phyloP scores from a whole-genome alignment of 2,329 filamentous ascomycete species.

The Nemania serpens region DNA sequence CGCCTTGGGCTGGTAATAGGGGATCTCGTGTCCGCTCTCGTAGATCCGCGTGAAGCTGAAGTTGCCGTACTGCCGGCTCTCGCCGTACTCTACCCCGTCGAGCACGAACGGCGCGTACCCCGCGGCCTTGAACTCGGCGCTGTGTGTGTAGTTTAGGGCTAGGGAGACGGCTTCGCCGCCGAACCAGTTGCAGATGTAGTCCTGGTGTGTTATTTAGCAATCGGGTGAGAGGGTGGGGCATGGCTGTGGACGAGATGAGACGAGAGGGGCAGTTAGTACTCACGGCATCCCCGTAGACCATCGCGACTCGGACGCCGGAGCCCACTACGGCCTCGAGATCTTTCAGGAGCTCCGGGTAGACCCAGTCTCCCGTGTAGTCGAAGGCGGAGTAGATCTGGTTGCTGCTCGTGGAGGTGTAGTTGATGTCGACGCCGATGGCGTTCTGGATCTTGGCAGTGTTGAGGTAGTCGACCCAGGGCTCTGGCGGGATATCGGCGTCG shows the following conservation, averaged over 20 bases:
- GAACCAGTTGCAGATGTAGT: slow-evolving; percentile 70
- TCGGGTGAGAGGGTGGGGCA: no score
- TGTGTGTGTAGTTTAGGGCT: slow-evolving; percentile 59
- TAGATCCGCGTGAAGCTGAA: slow-evolving; percentile 68
- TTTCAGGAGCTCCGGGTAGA: slow-evolving; percentile 64
- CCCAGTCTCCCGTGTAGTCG: slow-evolving; percentile 60
- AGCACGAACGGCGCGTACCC: slow-evolving; percentile 75
- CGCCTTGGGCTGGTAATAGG: slow-evolving; percentile 65
- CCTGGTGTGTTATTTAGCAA: slow-evolving; percentile 41
- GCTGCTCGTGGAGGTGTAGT: slow-evolving; percentile 54
- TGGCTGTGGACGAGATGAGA: not conserved
- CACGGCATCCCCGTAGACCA: slow-evolving; percentile 67
- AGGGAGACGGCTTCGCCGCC: slow-evolving; percentile 78
- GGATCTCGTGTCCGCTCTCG: slow-evolving; percentile 67
- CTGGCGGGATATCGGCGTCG: slow-evolving; percentile 65
- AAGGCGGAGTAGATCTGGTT: slow-evolving; percentile 53
- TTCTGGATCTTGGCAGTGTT: slow-evolving; percentile 60
- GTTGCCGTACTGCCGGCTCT: slow-evolving; percentile 76
- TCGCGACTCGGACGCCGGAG: slow-evolving; percentile 67
- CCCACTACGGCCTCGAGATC: slow-evolving; percentile 65
- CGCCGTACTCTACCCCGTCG: slow-evolving; percentile 70
- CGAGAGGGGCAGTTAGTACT: slow-evolving; percentile 19
- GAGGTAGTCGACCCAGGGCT: slow-evolving; percentile 66
- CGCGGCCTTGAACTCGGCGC: slow-evolving; percentile 62
- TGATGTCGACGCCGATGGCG: slow-evolving; percentile 59